These are phyloP conservation scores for Fusarium protoensiforme DNA, from an alignment of 2,329 filamentous ascomycete genomes.

Conservation along the genomic window DNA sequence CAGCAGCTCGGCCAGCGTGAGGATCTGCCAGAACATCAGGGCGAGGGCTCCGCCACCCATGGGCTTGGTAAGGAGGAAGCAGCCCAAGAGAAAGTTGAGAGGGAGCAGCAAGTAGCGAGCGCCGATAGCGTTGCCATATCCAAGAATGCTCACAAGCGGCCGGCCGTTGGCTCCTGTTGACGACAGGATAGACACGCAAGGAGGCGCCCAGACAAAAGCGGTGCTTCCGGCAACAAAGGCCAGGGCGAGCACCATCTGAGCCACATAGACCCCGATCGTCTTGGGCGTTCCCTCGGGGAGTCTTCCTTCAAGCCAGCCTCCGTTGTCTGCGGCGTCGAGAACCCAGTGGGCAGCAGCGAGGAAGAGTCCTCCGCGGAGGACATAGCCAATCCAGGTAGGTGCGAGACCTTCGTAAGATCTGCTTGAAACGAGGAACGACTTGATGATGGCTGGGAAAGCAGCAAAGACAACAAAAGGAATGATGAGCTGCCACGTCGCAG, in stretches of 20 bases:
- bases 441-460: conserved; percentile 78
- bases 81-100: conserved; percentile 79
- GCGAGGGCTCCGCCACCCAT: conserved; percentile 90
- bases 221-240: conserved; percentile 86
- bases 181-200: conserved; percentile 79
- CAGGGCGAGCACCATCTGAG: conserved; percentile 82
- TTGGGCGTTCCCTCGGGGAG: conserved; percentile 74
- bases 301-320: conserved; percentile 74
- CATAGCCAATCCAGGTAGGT: conserved; percentile 83
- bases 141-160: conserved; percentile 80
- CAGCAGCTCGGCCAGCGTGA: conserved; percentile 77
- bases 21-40: conserved; percentile 87
- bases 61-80: conserved; percentile 88
- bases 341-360: conserved; percentile 87
- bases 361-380: conserved; percentile 80
- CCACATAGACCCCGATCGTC: conserved; percentile 77
- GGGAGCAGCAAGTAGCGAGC: conserved; percentile 88
- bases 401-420: conserved; percentile 90
- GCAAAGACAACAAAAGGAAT: conserved; percentile 82
- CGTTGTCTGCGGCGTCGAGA: conserved; percentile 88
- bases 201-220: conserved; percentile 87
- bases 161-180: conserved; percentile 56
- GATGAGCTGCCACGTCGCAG: conserved; percentile 86
- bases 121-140: conserved; percentile 93
- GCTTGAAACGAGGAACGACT: conserved; percentile 83